Evolutionary conservation across 106 monocot genomes (phyloP).

Genomic region (Xerophyta viscosa): DNA sequence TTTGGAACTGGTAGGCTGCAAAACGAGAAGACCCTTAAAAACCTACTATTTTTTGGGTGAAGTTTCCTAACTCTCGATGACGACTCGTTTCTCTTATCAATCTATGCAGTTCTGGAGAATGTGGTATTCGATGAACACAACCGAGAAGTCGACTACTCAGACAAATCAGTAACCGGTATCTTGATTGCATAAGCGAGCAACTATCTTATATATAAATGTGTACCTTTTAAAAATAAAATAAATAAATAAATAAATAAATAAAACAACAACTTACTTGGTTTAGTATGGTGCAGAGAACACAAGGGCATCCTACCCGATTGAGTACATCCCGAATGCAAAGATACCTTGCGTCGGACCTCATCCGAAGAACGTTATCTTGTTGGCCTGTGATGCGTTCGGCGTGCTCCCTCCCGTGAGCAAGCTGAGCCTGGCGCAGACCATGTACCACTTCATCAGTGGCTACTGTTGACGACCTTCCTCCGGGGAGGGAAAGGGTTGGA

Average conservation of each 20-base stretch:
- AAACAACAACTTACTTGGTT: too few relatives aligned
- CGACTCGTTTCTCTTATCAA: too few relatives aligned
- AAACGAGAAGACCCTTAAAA: too few relatives aligned
- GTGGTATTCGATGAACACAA: constrained; percentile 92
- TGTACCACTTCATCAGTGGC: constrained; percentile 98
- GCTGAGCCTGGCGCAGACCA: constrained; percentile 86
- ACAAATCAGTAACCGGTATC: constrained; percentile 87
- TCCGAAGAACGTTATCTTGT: constrained; percentile 85
- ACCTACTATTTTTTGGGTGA: too few relatives aligned
- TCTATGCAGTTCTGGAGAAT: constrained; percentile 74
- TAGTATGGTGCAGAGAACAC: constrained; percentile 67
- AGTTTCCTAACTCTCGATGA: too few relatives aligned
- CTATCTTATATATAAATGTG: too few relatives aligned
- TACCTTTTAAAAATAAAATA: too few relatives aligned
- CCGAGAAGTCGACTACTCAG: constrained; percentile 72
- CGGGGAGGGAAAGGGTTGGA: too few relatives aligned
- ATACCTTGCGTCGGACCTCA: constrained; percentile 92
- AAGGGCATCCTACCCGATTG: constrained; percentile 89
- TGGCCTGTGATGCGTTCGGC: constrained; percentile 95
- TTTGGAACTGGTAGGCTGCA: constrained; percentile 88
- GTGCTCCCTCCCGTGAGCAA: constrained; percentile 95
- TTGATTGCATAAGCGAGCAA: too few relatives aligned
- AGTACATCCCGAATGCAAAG: constrained; percentile 93
- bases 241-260: too few relatives aligned
- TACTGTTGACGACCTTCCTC: too few relatives aligned